Evolutionary conservation across 1,139 yeast species (phyloP), one percentile per base, ranked within the genome.

Genomic region (Tardiomyces digboiensis): DNA sequence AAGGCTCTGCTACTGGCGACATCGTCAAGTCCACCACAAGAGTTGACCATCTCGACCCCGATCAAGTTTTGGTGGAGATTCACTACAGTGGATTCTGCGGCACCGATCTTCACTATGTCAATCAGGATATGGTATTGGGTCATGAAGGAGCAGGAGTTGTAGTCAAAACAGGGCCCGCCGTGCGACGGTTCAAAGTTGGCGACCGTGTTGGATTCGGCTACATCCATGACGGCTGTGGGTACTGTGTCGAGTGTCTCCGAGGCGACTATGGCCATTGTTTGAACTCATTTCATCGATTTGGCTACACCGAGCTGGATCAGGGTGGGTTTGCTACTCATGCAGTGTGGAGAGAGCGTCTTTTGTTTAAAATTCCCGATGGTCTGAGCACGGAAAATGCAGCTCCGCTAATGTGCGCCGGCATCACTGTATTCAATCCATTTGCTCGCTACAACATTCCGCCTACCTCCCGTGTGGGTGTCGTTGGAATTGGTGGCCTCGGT

Each of bases 401-500:
- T 23, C 95, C 95, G 53, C 78, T 85, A 46, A 60, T 69, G 40
- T 83, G 93, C 68, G 93, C 91, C 38, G 93, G 93, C 67, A 76
- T 83, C 67, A 83, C 93, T 43, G 89, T 82, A 47, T 83, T 82
- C 76, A 82, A 82, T 72, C 91, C 91, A 29, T 67, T 83, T 58
- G 82, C 82, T 72, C 76, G 80, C 41, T 82, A 88, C 47, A 70
- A 73, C 42, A 70, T 80, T 53, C 58, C 55, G 43, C 78, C 89
- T 42, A 93, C 91, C 59, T 77, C 83, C 58, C 82, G 87, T 86
- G 86, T 82, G 48, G 82, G 82, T 53, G 70, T 83, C 56, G 77
- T 86, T 49, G 93, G 94, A 66, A 89, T 89, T 46, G 87, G 80
- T 60, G 94, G 93, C 57, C 74, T 84, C 58, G 94, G 94, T 50